Conservation (phyloP, 345 rosid species). For the Excoecaria agallocha region DNA sequence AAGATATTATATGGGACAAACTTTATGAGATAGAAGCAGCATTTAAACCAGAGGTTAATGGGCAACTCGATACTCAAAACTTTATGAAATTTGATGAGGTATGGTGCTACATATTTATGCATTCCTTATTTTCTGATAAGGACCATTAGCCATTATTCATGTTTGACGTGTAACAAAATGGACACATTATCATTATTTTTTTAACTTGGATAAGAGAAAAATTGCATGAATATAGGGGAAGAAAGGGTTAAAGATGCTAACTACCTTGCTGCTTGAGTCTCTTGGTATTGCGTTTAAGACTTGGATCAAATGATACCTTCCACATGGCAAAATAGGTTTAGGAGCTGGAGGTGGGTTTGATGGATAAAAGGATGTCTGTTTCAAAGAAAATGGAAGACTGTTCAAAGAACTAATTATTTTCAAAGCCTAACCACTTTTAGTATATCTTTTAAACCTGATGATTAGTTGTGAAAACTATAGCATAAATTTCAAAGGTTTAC, state of each 20-base stretch:
- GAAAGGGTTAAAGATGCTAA: background rate
- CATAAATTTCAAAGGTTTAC: background rate
- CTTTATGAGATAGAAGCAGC: constrained; percentile 89
- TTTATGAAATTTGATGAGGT: constrained; percentile 96
- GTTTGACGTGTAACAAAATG: background rate
- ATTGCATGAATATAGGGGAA: background rate
- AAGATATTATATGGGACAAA: constrained; percentile 69
- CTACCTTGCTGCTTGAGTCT: background rate
- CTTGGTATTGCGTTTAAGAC: background rate
- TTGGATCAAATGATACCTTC: constrained; percentile 5
- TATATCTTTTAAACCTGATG: background rate
- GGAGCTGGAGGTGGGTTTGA: background rate
- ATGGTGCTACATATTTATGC: constrained; percentile 9
- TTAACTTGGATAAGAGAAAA: constrained; percentile 3
- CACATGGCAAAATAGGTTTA: background rate
- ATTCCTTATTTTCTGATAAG: background rate
- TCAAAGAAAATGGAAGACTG: background rate
- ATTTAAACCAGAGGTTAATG: constrained; percentile 77
- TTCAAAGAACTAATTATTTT: background rate
- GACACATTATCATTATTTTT: constrained; percentile 1
- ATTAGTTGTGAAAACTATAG: background rate
- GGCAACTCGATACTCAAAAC: constrained; percentile 87
- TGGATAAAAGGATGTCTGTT: background rate
- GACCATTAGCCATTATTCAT: background rate
- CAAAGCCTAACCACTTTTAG: background rate